Evolutionary conservation across 108 stramenopile species (phyloP), one percentile per base, ranked within the genome.

Genomic region (Nitzschia inconspicua): DNA sequence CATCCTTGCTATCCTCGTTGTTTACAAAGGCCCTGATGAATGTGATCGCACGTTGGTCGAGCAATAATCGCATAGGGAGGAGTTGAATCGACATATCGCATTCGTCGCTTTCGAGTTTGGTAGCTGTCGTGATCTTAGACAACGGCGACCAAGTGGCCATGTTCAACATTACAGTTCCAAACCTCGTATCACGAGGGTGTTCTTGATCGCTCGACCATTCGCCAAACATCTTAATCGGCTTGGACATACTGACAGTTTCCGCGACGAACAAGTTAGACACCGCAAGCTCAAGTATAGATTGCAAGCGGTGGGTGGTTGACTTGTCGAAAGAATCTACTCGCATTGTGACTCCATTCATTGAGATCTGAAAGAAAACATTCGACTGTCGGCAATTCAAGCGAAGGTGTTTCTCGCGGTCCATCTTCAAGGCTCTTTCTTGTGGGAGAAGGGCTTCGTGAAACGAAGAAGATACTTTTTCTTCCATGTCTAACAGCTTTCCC

Each of bases 131-230:
- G 7, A 89, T 49, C 35, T 73, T 43, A n/a, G 70, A 34, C 28
- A 2, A 34, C 20, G 89, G 87, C 41, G 80, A 72, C 81, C 83
- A 83, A 43, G 87, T 89, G n/a, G 83, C 66, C 84, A 92, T 86
- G 68, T 70, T 89, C 57, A 94, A 42, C 87, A 83, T 87, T 42
- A 91, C 42, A 3, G 88, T 63, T 3, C 89, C 93, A 40, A 85
- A 83, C 20, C 63, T 70, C 24, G 76, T 56, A 58, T 91, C 87
- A 40, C 89, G 68, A 3, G 93, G 93, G 61, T 94, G 93, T 18
- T 86, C 79, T 4, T 35, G 43, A 32, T 89, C 88, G 44, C 89
- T 91, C 29, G 82, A 42, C 93, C 93, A 94, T 61, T 94, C 93
- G 16, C 87, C 87, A 42, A 89, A 25, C 73, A 90, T 77, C 50